Percentiles rank a stretch among this genome's conserved stretches.
Evolutionary conservation across 228 moss, liverwort and hornwort species (phyloP).

Genomic region (Sphagnum magellanicum): DNA sequence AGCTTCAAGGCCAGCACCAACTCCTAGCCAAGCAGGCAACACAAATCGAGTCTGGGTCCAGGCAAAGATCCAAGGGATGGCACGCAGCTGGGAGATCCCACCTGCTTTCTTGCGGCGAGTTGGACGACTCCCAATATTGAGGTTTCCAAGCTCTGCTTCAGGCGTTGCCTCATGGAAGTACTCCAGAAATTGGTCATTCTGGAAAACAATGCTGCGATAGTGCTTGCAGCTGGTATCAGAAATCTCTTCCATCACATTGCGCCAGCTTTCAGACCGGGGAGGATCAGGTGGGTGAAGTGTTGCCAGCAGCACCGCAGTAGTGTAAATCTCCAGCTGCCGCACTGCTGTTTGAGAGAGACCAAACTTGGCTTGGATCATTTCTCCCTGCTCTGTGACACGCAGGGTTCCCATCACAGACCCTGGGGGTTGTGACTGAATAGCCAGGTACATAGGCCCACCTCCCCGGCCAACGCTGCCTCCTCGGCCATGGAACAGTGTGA

Average conservation of each 20-base stretch:
- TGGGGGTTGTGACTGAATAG: conserved; percentile 87
- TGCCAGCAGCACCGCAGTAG: conserved; percentile 77
- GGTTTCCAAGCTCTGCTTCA: conserved; percentile 77
- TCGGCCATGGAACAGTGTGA: conserved; percentile 76
- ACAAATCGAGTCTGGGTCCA: conserved; percentile 85
- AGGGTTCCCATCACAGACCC: conserved; percentile 81
- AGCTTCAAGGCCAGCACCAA: conserved; percentile 68
- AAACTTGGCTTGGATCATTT: conserved; percentile 89
- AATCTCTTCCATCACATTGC: conserved; percentile 80
- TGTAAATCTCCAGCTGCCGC: conserved; percentile 81
- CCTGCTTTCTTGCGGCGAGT: conserved; percentile 72
- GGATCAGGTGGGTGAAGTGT: conserved; percentile 87
- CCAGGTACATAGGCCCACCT: conserved; percentile 83
- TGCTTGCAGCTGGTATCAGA: conserved; percentile 67
- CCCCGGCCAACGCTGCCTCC: conserved; percentile 87
- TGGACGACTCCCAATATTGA: conserved; percentile 90
- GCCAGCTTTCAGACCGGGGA: conserved; percentile 68
- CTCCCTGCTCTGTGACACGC: conserved; percentile 80
- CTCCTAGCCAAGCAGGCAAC: conserved; percentile 85
- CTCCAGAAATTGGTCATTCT: conserved; percentile 65
- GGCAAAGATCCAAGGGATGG: conserved; percentile 92
- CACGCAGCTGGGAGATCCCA: conserved; percentile 66
- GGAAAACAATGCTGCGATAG: conserved; percentile 67
- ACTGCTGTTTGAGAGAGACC: conserved; percentile 80
- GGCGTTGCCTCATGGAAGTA: conserved; percentile 92